Evolutionary conservation across 2,329 filamentous ascomycete species (phyloP).

Genomic region (Akanthomyces muscarius): DNA sequence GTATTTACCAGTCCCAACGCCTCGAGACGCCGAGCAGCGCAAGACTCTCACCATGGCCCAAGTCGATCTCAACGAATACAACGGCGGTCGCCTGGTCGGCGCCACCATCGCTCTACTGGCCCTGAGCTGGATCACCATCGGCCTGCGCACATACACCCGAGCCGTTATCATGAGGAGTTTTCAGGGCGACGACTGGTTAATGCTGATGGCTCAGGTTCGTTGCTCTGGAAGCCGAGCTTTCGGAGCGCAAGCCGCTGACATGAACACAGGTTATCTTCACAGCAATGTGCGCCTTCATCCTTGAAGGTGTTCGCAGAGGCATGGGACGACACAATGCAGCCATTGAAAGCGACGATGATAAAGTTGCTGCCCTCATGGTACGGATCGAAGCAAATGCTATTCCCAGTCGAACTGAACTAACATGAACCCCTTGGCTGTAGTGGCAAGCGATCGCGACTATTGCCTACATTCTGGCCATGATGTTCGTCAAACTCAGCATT

Average conservation of each 20-base stretch:
- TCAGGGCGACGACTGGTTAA: slow-evolving; percentile 51
- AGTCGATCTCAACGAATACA: slow-evolving; percentile 36
- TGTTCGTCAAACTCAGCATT: slow-evolving; percentile 55
- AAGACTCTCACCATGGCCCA: slow-evolving; percentile 22
- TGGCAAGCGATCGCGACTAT: slow-evolving; percentile 50
- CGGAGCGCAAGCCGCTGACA: not conserved
- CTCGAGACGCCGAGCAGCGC: not conserved
- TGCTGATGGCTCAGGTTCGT: slow-evolving; percentile 46
- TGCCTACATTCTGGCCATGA: slow-evolving; percentile 50
- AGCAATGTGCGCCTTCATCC: slow-evolving; percentile 43
- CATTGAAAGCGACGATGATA: slow-evolving; percentile 36
- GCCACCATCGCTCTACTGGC: slow-evolving; percentile 36
- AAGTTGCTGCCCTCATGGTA: slow-evolving; percentile 45
- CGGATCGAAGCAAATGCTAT: not conserved
- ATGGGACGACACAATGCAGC: slow-evolving; percentile 46
- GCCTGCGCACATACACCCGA: slow-evolving; percentile 42
- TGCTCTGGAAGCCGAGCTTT: too few species aligned
- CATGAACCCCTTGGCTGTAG: slow-evolving; percentile 24
- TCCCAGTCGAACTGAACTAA: not conserved
- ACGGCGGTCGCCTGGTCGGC: slow-evolving; percentile 35
- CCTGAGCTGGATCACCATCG: slow-evolving; percentile 40
- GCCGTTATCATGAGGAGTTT: slow-evolving; percentile 41
- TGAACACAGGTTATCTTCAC: slow-evolving; percentile 41
- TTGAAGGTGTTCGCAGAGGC: slow-evolving; percentile 39
- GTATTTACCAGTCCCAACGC: not conserved